phyloP scores from a whole-genome alignment of 2,329 filamentous ascomycete species.

The Fusarium robinianum region DNA sequence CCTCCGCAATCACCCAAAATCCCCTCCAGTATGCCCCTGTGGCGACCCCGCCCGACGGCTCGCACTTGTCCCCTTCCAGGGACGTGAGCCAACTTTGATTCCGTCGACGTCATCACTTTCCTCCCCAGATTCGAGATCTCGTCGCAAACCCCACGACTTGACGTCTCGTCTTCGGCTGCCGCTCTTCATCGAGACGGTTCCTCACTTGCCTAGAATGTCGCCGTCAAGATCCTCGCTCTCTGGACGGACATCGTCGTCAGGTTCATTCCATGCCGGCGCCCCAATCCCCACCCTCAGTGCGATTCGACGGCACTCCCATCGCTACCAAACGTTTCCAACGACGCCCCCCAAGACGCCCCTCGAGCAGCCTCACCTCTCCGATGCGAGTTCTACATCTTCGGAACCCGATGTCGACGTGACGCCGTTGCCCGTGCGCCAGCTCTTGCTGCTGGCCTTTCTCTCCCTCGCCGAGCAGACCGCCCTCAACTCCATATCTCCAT shows the following conservation, averaged over 20 bases:
- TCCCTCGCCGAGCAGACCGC: conserved; percentile 94
- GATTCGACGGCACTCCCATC: conserved; percentile 52
- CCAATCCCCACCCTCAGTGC: conserved; percentile 49
- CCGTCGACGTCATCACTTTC: too few species aligned
- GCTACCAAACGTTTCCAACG: conserved; percentile 83
- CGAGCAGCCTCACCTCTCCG: conserved; percentile 45
- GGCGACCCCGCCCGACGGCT: too few species aligned
- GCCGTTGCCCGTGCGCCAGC: conserved; percentile 80
- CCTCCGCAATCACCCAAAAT: too few species aligned
- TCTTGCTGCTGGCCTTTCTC: conserved; percentile 83
- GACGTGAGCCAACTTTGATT: too few species aligned
- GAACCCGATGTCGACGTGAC: conserved; percentile 59
- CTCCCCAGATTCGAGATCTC: too few species aligned
- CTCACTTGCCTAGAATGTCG: conserved; percentile 26
- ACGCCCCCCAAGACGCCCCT: conserved; percentile 70
- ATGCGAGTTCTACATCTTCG: conserved; percentile 35
- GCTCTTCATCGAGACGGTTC: too few species aligned
- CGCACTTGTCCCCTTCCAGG: too few species aligned
- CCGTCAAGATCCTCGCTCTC: conserved; percentile 19
- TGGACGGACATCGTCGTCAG: conserved; percentile 43
- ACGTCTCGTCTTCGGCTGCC: too few species aligned
- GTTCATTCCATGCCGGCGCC: conserved; percentile 58
- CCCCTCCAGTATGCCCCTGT: too few species aligned
- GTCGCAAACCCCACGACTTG: too few species aligned
- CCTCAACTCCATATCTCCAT: conserved; percentile 93